Base-by-base conservation (phyloP, 1,139 yeast genomes). In the Yamadazyma atmosphaerica region DNA sequence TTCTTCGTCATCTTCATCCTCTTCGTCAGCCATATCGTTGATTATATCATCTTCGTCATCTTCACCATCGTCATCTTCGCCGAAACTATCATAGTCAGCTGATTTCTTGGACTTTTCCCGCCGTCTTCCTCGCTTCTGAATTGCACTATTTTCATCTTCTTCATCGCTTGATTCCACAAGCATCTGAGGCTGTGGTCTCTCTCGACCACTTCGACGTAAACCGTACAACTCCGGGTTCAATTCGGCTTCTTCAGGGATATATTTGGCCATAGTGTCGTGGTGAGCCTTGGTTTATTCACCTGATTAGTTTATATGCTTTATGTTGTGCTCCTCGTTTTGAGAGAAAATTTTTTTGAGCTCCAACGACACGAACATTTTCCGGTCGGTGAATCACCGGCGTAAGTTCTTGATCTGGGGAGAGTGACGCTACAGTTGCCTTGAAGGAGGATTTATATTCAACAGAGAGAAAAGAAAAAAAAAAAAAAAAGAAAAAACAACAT, bases 171-270 rank as follows among this genome's bases (percentile, higher is more conserved):
- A 19, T 30, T 37, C 35, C 24, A 31, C 80, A 25, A 58, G 53
- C 6, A 68, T 47, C n/a, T 61, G 43, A 3, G 74, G 70, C 13
- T 61, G 61, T 17, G 60, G 56, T 48, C 82, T 77, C 15, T 87
- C 83, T 51, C 98, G 76, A 32, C 85, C 83, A 24, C 95, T 86
- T 52, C 98, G 77, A 58, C 98, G 79, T 43, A 92, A 73, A 3
- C 98, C 98, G 54, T 90, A 92, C 23, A 92, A 74, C 61, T 88
- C 96, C 2, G 98, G 98, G 60, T 88, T 80, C 38, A 70, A 62
- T 38, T 67, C 67, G 16, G 76, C 73, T 42, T 75, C 81, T 33
- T 70, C 67, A 3, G 71, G 50, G 14, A 49, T 32, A 26, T 30
- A 35, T 36, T 44, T 44, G 12, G 24, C 45, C 47, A 44, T 44